Base-by-base conservation (phyloP, 2,329 filamentous ascomycete genomes). In the Botrytis deweyae region DNA sequence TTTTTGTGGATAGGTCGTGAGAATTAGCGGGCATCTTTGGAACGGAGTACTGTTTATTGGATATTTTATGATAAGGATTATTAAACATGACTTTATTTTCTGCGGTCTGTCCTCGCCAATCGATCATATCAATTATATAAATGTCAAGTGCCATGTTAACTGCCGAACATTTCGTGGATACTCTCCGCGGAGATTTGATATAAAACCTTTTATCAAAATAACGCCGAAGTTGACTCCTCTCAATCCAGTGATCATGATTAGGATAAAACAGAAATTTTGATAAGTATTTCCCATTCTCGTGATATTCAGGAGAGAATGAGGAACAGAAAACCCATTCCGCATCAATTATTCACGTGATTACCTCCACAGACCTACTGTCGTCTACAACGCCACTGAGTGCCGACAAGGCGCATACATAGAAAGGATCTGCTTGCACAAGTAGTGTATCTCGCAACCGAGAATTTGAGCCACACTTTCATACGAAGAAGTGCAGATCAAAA, bases 1-100 rank as follows among this genome's bases (percentile, higher is more conserved):
- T 75, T 75, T 55, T 52, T 38, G 14, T 36, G 58, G 68, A 29
- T 70, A 69, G 75, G 40, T 52, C 33, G 18, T 66, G 65, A 70
- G 38, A 25, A 58, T 69, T 69, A 58, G 44, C 72, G 52, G 36
- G 71, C 40, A 55, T 73, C 29, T 55, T 72, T 61, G 61, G 38
- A 63, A 67, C 72, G 73, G 68, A 63, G 72, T 62, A 52, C 25
- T 64, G 46, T 70, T n/a, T 69, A 58, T 69, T 69, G 25, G 38
- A 58, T 58, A 42, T 69, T 33, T 42, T 33, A 44, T 42, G 36
- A 69, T 58, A 58, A 44, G 36, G 49, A 42, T 69, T 68, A 42
- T 66, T 67, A 33, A 55, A 55, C 9, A 42, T 58, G 36, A 10
- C 9, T 33, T 58, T 69, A 36, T 25, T 22, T 10, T 14, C 38